Evolutionary conservation across 129 eudicot species (phyloP).

Genomic region (Saposhnikovia divaricata): DNA sequence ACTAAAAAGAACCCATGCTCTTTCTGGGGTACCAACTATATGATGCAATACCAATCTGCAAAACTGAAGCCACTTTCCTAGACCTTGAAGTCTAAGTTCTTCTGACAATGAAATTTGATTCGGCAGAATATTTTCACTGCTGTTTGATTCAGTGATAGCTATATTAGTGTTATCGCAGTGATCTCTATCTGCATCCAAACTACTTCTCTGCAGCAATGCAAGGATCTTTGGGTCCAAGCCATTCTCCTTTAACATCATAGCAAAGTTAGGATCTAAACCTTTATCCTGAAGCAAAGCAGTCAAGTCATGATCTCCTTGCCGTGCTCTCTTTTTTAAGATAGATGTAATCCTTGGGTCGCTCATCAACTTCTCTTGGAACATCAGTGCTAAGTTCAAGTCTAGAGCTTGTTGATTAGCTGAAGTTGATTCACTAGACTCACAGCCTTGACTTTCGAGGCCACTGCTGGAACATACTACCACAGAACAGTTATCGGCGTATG

Average conservation of each 20-base stretch:
- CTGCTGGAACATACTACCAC: slow-evolving; percentile 71
- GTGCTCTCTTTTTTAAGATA: slow-evolving; percentile 57
- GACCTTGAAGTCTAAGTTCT: slow-evolving; percentile 84
- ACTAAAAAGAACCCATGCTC: slow-evolving; percentile 98
- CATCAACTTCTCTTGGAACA: slow-evolving; percentile 82
- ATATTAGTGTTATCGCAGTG: slow-evolving; percentile 75
- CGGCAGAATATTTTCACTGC: slow-evolving; percentile 49
- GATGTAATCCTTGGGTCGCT: slow-evolving; percentile 88
- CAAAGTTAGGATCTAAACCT: slow-evolving; percentile 96
- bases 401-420: slow-evolving; percentile 56
- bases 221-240: slow-evolving; percentile 88
- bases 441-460: slow-evolving; percentile 92
- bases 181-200: slow-evolving; percentile 98
- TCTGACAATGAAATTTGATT: slow-evolving; percentile 84
- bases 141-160: slow-evolving; percentile 47
- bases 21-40: slow-evolving; percentile 83
- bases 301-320: slow-evolving; percentile 72
- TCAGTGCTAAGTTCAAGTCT: slow-evolving; percentile 78
- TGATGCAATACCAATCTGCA: slow-evolving; percentile 75
- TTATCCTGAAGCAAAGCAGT: slow-evolving; percentile 80
- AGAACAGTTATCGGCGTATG: slow-evolving; percentile 46
- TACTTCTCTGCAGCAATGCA: slow-evolving; percentile 88
- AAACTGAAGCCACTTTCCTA: slow-evolving; percentile 81
- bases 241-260: slow-evolving; percentile 95
- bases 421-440: slow-evolving; percentile 75